Percentiles rank a stretch among this genome's conserved stretches.
Conservation (phyloP, 2,329 filamentous ascomycete genomes). For the Leptographium radiaticola region DNA sequence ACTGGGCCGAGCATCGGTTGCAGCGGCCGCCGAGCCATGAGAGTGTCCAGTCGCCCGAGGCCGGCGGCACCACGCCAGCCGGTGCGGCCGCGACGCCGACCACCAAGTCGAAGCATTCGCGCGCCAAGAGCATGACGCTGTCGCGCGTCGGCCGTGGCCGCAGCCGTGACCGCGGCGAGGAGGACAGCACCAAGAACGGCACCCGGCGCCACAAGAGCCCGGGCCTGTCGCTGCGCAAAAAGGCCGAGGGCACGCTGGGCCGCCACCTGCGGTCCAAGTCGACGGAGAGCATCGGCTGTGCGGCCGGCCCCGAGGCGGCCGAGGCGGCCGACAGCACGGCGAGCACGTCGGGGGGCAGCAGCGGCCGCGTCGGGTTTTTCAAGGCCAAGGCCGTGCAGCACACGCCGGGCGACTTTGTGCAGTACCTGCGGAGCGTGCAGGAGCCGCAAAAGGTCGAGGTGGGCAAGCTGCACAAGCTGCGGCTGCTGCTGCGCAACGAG, state of each 20-base stretch:
- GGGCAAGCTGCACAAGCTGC: constrained; percentile 87
- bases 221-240: constrained; percentile 59
- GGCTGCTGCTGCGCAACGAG: constrained; percentile 81
- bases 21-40: constrained; percentile 25
- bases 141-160: constrained; percentile 35
- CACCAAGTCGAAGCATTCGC: constrained; percentile 42
- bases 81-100: constrained; percentile 4
- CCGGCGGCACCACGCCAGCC: too few relatives aligned
- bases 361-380: constrained; percentile 32
- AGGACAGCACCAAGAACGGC: not conserved
- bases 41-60: constrained; percentile 17
- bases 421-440: constrained; percentile 67
- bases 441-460: constrained; percentile 79
- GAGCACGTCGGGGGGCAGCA: constrained; percentile 16
- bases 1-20: constrained; percentile 58
- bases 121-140: constrained; percentile 70
- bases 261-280: constrained; percentile 61
- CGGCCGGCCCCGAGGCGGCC: constrained; percentile 22
- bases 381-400: constrained; percentile 63
- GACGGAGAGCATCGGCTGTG: constrained; percentile 48
- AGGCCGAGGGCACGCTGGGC: constrained; percentile 43
- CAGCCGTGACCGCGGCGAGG: constrained; percentile 4
- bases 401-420: constrained; percentile 71
- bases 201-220: constrained; percentile 37
- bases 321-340: constrained; percentile 25